Base-by-base conservation (phyloP, 2,329 filamentous ascomycete species). In the Scolecobasidium constrictum region DNA sequence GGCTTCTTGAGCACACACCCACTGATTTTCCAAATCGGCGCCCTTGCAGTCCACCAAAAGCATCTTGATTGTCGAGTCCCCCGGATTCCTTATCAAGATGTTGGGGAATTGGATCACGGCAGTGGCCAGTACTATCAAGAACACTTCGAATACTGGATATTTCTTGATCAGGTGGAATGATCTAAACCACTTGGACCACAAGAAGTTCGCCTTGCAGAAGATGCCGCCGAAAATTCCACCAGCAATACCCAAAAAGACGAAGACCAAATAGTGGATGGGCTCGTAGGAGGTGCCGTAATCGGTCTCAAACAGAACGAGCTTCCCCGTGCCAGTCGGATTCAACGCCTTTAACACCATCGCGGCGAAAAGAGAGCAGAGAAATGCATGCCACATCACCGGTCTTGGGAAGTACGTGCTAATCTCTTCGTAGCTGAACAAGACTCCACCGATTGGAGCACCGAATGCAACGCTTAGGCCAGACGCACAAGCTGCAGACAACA, bases 371-470 rank as follows among this genome's bases (percentile, higher is more conserved):
- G 71, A 75, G 55, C 74, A 78, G 17, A 78, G 60, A 48, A 78
- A 78, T 0, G 73, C 70, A 37, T 69, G 60, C 73, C 72, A 78
- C 3, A 79, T 63, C n/a, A 73, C 69, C 47, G 71, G 73, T 2
- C 71, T 61, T 0, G 73, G 74, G 42, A 78, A 78, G 46, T 77
- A 76, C 0, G 73, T 77, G 47, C 65, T 70, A 47, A 78, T 75
- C 57, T 78, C 75, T 53, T 74, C 71, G 44, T 77, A 77, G 35
- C 67, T 71, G 53, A 79, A 79, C 3, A 78, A 58, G 1, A 78
- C 74, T 6, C 74, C 74, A 1, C 75, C 75, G 40, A 78, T 77
- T 0, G 75, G 76, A 16, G 75, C 75, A 4, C 75, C 75, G 49
- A 78, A 79, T 0, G 75, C 75, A 1, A 78, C 75, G 15, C 69